These are phyloP conservation scores for carrot (Daucus carota) DNA, from an alignment of 129 eudicot genomes.

Conservation along the genomic window DH1_v3.0 NC_030381.2:44434001-44434500, in stretches of 20 bases:
- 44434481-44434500: neutral
- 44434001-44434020: no score
- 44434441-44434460: neutral
- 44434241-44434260: neutral
- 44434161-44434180: neutral
- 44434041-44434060: neutral
- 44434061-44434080: neutral
- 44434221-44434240: neutral
- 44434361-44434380: slow-evolving; percentile 91
- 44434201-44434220: neutral
- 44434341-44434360: slow-evolving; percentile 92
- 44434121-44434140: neutral
- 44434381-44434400: slow-evolving; percentile 16
- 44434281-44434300: neutral
- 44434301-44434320: slow-evolving; percentile 8
- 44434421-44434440: neutral
- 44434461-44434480: neutral
- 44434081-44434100: neutral
- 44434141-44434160: neutral
- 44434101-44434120: neutral
- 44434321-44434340: slow-evolving; percentile 88
- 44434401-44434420: neutral
- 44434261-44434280: neutral
- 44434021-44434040: no score
- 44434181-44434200: neutral